phyloP scores from a whole-genome alignment of 1,139 yeast genomes.

The Protomyces inouyei region DNA sequence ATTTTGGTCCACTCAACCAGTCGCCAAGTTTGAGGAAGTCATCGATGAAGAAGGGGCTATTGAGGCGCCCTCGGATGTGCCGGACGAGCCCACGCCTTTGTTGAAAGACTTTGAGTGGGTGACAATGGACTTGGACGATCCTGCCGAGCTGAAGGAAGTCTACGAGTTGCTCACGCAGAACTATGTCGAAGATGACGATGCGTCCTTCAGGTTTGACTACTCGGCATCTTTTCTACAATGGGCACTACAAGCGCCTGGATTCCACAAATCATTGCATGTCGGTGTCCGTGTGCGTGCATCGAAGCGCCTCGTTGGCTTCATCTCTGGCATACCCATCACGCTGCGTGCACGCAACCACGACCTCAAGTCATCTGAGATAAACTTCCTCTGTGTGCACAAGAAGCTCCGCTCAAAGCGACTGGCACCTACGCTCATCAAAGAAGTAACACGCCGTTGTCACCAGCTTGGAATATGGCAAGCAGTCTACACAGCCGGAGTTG shows the following conservation, averaged over 20 bases:
- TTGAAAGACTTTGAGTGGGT: constrained; percentile 84
- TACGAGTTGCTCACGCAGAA: constrained; percentile 76
- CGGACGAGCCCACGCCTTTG: constrained; percentile 64
- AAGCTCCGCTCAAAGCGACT: constrained; percentile 87
- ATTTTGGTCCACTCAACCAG: constrained; percentile 99
- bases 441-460: constrained; percentile 89
- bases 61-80: constrained; percentile 60
- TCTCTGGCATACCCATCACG: constrained; percentile 79
- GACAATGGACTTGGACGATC: constrained; percentile 61
- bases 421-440: constrained; percentile 90
- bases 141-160: constrained; percentile 63
- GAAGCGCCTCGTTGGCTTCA: constrained; percentile 80
- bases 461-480: constrained; percentile 89
- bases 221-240: constrained; percentile 77
- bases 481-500: constrained; percentile 84
- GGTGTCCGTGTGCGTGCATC: constrained; percentile 82
- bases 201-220: constrained; percentile 86
- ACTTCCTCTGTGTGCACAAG: constrained; percentile 90
- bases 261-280: constrained; percentile 81
- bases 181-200: constrained; percentile 91
- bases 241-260: constrained; percentile 95
- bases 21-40: constrained; percentile 61
- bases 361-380: constrained; percentile 76
- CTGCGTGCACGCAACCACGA: constrained; percentile 56
- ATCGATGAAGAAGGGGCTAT: constrained; percentile 77